A percentile compares a stretch with the other conserved stretches of the same genome.
phyloP scores from a whole-genome alignment of 768 basidiomycete genomes.

The Calocera viscosa region DNA sequence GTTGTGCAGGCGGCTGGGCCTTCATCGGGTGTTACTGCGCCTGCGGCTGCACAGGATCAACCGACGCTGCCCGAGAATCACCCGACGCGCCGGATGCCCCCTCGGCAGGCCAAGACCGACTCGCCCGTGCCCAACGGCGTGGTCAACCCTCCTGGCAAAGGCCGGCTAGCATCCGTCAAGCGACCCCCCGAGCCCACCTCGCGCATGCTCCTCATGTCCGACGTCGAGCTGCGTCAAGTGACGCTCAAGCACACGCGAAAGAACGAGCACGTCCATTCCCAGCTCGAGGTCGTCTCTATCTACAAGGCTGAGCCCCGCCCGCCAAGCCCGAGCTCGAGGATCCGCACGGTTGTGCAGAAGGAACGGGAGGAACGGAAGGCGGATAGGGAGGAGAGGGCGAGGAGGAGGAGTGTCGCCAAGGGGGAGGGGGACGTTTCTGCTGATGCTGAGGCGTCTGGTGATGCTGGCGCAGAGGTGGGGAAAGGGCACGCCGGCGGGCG shows the following conservation, averaged over 20 bases:
- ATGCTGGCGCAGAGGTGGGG: constrained; percentile 29
- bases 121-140: not conserved
- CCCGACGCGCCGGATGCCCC: not conserved
- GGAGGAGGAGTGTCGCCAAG: constrained; percentile 44
- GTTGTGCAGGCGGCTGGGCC: not conserved
- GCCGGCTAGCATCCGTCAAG: not conserved
- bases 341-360: constrained; percentile 53
- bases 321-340: constrained; percentile 66
- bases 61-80: not conserved
- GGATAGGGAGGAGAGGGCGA: constrained; percentile 37
- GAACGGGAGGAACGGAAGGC: constrained; percentile 43
- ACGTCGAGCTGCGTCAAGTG: not conserved
- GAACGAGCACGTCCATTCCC: not conserved
- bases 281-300: not conserved
- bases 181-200: not conserved
- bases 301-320: constrained; percentile 33
- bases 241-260: not conserved
- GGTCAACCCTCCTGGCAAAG: not conserved
- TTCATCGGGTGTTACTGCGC: not conserved
- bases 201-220: not conserved
- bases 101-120: not conserved
- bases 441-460: too few relatives aligned
- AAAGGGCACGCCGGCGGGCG: constrained; percentile 22
- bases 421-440: too few relatives aligned
- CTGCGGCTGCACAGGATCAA: not conserved